Evolutionary conservation across 257 asterid species (phyloP).

Genomic region (Solanum ahanhuiri): DNA sequence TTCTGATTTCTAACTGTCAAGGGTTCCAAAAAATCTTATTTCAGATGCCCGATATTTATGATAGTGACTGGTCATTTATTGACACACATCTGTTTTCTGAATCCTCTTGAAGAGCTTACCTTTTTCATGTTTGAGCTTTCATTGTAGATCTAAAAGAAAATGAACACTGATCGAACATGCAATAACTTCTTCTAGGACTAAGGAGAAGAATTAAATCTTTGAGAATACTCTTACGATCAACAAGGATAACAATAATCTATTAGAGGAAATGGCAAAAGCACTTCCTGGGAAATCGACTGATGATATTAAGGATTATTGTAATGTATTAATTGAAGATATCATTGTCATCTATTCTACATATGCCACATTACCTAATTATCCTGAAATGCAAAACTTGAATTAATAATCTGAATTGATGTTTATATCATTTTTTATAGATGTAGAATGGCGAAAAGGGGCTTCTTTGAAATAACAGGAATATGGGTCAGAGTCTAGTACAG

Average conservation of each 20-base stretch:
- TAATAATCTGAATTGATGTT: neutral
- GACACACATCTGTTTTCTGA: neutral
- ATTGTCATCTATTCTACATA: constrained; percentile 21
- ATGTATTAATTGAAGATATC: constrained; percentile 16
- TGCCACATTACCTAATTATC: constrained; percentile 16
- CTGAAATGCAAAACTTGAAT: neutral
- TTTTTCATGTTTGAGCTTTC: constrained; percentile 11
- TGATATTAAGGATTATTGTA: constrained; percentile 22
- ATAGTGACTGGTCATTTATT: neutral
- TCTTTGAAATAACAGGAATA: constrained; percentile 39
- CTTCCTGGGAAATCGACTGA: constrained; percentile 28
- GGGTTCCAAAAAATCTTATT: neutral
- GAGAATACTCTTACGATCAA: constrained; percentile 24
- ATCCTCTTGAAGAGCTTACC: constrained; percentile 4
- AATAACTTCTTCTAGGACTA: constrained; percentile 17
- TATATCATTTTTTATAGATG: neutral
- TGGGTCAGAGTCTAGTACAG: constrained; percentile 3
- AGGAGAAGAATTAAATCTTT: constrained; percentile 35
- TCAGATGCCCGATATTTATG: neutral
- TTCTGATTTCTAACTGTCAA: constrained; percentile 3
- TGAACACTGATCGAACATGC: constrained; percentile 18
- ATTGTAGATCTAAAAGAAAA: constrained; percentile 2
- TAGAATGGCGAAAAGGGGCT: constrained; percentile 2
- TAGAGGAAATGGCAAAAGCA: constrained; percentile 21
- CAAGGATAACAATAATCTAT: constrained; percentile 3